Evolutionary conservation across 345 rosid genomes (phyloP), one percentile per base, ranked within the genome.

Genomic region (Brassica rapa): DNA sequence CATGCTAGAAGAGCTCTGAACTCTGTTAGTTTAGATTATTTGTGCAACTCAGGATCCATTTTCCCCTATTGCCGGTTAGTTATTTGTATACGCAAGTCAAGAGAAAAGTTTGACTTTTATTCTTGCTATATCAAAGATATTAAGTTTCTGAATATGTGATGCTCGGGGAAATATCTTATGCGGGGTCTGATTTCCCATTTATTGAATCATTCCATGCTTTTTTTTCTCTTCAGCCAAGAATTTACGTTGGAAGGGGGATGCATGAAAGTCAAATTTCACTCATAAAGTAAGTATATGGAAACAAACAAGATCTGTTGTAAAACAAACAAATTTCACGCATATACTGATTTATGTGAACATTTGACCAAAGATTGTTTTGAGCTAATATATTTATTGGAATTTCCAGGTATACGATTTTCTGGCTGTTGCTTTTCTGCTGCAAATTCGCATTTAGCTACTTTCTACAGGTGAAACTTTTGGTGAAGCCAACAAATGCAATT

Each of bases 221-320:
- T 79, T 75, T 59, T 79, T 75, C 10, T 72, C 69, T 82, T 83
- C 94, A 94, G 98, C 98, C 97, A 70, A 88, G 98, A 84, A 86
- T 92, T 72, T 94, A 92, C 70, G 80, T 94, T 60, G 98, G 98
- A 46, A 89, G 98, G 82, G 98, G 98, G 75, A 92, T 94, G 98
- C 98, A 94, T 83, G 98, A 94, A 84, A 94, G 98, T 73, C 98
- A 92, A 78, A 86, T 91, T 84, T 68, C 95, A 68, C 93, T 94
- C 60, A 69, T 94, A 59, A 94, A 94, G 98, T 94, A 82, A 86
- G 98, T 89, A 61, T 62, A 11, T 4, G 23, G 71, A 66, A 62
- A 46, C 39, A 68, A 57, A 70, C 57, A 73, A 64, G 43, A 25
- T 59, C 27, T 64, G n/a, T 9, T 60, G 57, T 60, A 62, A 35